Evolutionary conservation across 176 grass and related monocot genomes (phyloP), one percentile per base, ranked within the genome.

Genomic region (Oryza longistaminata): DNA sequence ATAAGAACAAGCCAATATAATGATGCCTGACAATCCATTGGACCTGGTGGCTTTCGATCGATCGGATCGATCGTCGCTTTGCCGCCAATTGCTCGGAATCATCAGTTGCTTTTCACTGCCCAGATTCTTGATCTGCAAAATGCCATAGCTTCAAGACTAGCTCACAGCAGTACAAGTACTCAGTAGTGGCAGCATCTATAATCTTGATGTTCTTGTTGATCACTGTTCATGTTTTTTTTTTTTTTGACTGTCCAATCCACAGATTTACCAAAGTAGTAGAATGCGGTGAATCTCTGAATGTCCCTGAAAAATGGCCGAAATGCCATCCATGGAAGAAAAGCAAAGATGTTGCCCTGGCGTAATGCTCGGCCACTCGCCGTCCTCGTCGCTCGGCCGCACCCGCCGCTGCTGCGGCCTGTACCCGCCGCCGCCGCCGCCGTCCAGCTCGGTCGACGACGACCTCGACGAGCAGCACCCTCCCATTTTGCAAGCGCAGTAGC

Each of bases 11-110:
- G 45, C 25, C 74, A 42, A 40, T 40, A 40, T 40, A 40, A 5
- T 29, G 17, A 80, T 44, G 33, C 35, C 7, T 27, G 61, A 72
- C 17, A 78, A 73, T 85, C 73, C 68, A 68, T 45, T 77, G 35
- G 45, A 68, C 1, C 73, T 34, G 21, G 5, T 6, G 48, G 42
- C 42, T 43, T 61, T 87, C 2, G n/a, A 11, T 64, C 26, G 29
- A 53, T 22, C 27, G 14, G 50, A 53, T 22, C 11, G 17, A 44
- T 40, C 6, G 31, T 26, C 37, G 14, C 31, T 52, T 81, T 55
- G 73, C 44, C 43, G 46, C 49, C 66, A 74, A 68, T 68, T 48
- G 48, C 68, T 73, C 65, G 74, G 84, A 86, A 86, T 90, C 68
- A 64, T 60, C 25, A 45, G 37, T 12, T n/a, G 9, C 44, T n/a